Evolutionary conservation across 768 basidiomycete species (phyloP), one percentile per base, ranked within the genome.

Genomic region (Tephrocybe sp.): DNA sequence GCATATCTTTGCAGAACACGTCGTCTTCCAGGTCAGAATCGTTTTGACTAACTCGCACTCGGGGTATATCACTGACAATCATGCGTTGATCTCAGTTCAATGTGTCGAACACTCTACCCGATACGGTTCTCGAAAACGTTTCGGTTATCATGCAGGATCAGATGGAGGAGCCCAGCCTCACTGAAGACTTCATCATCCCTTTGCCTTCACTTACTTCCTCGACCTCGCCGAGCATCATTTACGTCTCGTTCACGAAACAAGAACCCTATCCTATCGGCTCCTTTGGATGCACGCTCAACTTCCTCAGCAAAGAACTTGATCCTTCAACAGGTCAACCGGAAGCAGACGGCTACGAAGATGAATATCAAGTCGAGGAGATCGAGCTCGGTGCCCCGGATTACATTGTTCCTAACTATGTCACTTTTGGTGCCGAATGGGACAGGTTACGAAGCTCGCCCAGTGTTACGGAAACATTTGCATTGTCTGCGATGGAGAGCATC

Each of bases 281-380:
- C 15, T 97, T 97, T 82, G 78, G 80, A 54, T 97, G 93, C 64
- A 80, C 84, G 8, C 84, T 99, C 67, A 93, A 92, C 68, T 99
- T 97, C 64, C 74, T 94, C 59, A 94, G 91, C 73, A 99, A 98
- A 69, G 97, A 99, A 64, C 80, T 98, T 15, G 97, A 99, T 67
- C 97, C 97, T 11, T 79, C 88, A 38, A 94, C 90, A 12, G 94
- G 94, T 19, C 85, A 91, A 61, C 97, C 97, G 8, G 97, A 99
- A 69, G 92, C 90, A 56, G 94, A 97, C 46, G 97, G 97, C n/a
- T 99, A 98, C 67, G 91, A 94, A 63, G 97, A 98, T 71, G 95
- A 98, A 69, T 99, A 99, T 69, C 91, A 92, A 67, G 73, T 97
- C 36, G 97, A 99, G 67, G 97, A 98, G 53, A 82, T 97, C 49